phyloP scores from a whole-genome alignment of 345 rosid genomes.

The Tarenaya hassleriana region DNA sequence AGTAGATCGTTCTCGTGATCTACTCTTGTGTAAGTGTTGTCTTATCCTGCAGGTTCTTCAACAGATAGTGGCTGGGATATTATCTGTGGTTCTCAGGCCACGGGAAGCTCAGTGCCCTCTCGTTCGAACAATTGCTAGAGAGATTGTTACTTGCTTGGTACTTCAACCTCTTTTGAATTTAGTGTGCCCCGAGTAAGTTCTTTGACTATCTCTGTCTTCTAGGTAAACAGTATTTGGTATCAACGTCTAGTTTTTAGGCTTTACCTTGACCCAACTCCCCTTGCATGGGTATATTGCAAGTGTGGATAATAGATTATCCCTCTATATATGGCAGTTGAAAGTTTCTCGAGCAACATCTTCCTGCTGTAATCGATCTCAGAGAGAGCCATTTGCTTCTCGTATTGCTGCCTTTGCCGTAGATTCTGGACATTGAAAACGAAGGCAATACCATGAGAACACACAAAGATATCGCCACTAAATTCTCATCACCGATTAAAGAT shows the following conservation, averaged over 20 bases:
- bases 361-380: slow-evolving; percentile 76
- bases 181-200: slow-evolving; percentile 77
- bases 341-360: slow-evolving; percentile 61
- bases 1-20: slow-evolving; percentile 58
- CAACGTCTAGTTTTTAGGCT: background rate
- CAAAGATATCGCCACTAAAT: too few relatives aligned
- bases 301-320: slow-evolving; percentile 6
- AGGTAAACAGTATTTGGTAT: background rate
- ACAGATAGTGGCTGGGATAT: slow-evolving; percentile 70
- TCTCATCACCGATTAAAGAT: too few relatives aligned
- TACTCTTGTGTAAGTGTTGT: slow-evolving; percentile 32
- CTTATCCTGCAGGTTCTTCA: slow-evolving; percentile 60
- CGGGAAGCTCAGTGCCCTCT: slow-evolving; percentile 93
- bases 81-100: slow-evolving; percentile 71
- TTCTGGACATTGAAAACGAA: slow-evolving; percentile 38
- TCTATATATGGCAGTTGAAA: slow-evolving; percentile 15
- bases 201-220: slow-evolving; percentile 9
- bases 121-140: slow-evolving; percentile 90
- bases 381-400: slow-evolving; percentile 74
- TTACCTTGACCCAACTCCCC: slow-evolving; percentile 18
- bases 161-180: slow-evolving; percentile 82
- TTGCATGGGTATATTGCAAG: slow-evolving; percentile 2
- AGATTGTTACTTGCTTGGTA: slow-evolving; percentile 91
- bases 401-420: slow-evolving; percentile 66
- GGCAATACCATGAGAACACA: slow-evolving; percentile 5